phyloP scores from a whole-genome alignment of 495 filamentous ascomycete species.

The Chaetomium cochliodes region DNA sequence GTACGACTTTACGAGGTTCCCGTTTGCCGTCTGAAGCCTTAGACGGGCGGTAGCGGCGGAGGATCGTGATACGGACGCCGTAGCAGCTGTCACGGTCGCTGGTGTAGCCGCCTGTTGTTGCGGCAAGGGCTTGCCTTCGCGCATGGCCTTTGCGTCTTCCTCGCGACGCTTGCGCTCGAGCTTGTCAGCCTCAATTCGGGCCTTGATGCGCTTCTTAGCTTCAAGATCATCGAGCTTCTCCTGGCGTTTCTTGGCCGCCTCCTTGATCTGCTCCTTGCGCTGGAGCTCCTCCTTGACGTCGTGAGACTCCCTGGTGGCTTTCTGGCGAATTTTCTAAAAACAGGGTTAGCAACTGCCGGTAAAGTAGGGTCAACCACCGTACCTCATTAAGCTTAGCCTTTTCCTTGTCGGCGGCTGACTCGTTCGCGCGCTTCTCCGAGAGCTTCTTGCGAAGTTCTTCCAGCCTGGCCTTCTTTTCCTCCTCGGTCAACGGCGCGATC shows the following conservation, averaged over 20 bases:
- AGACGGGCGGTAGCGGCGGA: slow-evolving; percentile 66
- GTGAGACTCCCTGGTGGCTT: slow-evolving; percentile 75
- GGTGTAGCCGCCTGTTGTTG: slow-evolving; percentile 41
- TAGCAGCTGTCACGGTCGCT: slow-evolving; percentile 36
- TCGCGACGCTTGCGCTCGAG: slow-evolving; percentile 76
- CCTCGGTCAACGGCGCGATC: slow-evolving; percentile 83
- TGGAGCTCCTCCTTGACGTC: slow-evolving; percentile 79
- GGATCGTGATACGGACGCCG: slow-evolving; percentile 37
- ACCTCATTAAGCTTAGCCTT: slow-evolving; percentile 90
- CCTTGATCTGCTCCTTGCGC: slow-evolving; percentile 86
- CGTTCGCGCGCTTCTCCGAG: slow-evolving; percentile 68
- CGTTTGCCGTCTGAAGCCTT: slow-evolving; percentile 70
- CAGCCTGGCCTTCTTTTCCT: slow-evolving; percentile 80
- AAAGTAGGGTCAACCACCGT: not conserved
- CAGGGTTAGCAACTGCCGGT: slow-evolving; percentile 20
- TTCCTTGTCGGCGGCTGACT: slow-evolving; percentile 71
- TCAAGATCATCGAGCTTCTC: slow-evolving; percentile 88
- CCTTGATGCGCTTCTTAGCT: slow-evolving; percentile 83
- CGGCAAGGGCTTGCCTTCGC: slow-evolving; percentile 67
- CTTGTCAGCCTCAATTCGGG: slow-evolving; percentile 89
- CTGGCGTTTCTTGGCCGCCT: slow-evolving; percentile 74
- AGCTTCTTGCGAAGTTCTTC: slow-evolving; percentile 70
- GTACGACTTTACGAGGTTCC: slow-evolving; percentile 78
- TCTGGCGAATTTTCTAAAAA: slow-evolving; percentile 75
- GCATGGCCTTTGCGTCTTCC: slow-evolving; percentile 77